Conservation (phyloP, 1,139 yeast genomes). For the Candida neerlandica region DNA sequence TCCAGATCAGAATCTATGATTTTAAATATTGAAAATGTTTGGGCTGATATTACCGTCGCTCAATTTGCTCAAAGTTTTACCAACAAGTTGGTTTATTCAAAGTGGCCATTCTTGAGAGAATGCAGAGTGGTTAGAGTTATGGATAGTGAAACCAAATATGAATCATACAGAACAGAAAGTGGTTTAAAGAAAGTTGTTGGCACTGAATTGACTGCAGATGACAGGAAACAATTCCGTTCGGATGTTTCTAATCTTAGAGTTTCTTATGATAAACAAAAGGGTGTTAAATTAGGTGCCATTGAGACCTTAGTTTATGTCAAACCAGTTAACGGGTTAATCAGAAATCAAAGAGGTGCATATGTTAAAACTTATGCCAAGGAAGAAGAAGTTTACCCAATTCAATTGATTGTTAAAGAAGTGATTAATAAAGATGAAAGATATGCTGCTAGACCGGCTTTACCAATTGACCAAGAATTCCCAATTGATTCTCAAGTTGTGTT, state of each 20-base stretch:
- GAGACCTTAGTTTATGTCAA: conserved; percentile 66
- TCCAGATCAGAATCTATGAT: conserved; percentile 83
- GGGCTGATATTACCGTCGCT: conserved; percentile 49
- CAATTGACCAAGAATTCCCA: conserved; percentile 84
- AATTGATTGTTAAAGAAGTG: conserved; percentile 76
- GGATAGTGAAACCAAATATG: conserved; percentile 55
- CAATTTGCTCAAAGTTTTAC: conserved; percentile 63
- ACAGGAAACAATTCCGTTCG: conserved; percentile 40
- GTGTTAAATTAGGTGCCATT: conserved; percentile 57
- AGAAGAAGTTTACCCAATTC: conserved; percentile 67
- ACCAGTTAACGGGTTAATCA: conserved; percentile 77
- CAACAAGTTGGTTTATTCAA: conserved; percentile 66
- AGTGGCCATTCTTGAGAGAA: conserved; percentile 91
- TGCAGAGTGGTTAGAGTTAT: conserved; percentile 67
- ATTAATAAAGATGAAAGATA: conserved; percentile 74
- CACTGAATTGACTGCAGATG: conserved; percentile 44
- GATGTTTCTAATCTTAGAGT: conserved; percentile 22
- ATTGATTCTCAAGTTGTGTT: conserved; percentile 71
- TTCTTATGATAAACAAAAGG: conserved; percentile 44
- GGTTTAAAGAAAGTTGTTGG: conserved; percentile 37
- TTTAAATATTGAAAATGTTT: conserved; percentile 56
- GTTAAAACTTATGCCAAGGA: conserved; percentile 63
- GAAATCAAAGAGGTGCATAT: conserved; percentile 74
- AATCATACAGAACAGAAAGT: conserved; percentile 34
- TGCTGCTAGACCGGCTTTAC: conserved; percentile 70